Percentiles rank a stretch among this genome's conserved stretches.
These are phyloP conservation scores for Breviolum minutum DNA, from an alignment of 73 alveolate species.

Conservation along the genomic window DNA sequence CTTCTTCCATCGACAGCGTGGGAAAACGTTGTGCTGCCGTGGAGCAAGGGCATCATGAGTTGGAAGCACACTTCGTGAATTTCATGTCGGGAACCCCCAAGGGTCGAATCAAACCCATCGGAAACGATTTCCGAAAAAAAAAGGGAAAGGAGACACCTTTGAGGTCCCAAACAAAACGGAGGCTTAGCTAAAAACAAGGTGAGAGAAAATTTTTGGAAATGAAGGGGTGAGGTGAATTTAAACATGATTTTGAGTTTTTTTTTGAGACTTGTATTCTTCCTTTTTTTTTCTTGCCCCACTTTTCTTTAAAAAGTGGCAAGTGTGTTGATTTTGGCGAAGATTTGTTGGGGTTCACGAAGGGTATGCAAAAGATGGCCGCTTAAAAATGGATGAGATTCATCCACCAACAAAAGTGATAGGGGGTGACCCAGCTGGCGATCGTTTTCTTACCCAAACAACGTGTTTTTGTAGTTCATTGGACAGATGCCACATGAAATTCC, in stretches of 20 bases:
- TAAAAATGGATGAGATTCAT: too few species aligned
- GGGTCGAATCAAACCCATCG: not conserved
- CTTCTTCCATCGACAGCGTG: conserved; percentile 6
- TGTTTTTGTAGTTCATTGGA: too few species aligned
- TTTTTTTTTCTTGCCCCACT: too few species aligned
- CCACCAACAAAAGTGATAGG: too few species aligned
- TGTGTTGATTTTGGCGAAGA: too few species aligned
- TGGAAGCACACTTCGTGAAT: conserved; percentile 4
- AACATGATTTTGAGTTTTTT: not conserved
- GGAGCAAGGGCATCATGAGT: conserved; percentile 28
- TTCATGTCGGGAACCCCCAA: not conserved
- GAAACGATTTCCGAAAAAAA: not conserved
- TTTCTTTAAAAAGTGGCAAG: too few species aligned
- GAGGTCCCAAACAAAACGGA: not conserved
- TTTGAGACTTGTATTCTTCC: not conserved
- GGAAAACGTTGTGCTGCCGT: conserved; percentile 35
- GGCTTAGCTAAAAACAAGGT: not conserved
- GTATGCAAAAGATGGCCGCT: too few species aligned
- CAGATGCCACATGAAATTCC: too few species aligned
- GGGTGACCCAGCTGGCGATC: too few species aligned
- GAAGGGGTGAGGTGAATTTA: not conserved
- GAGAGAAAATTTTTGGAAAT: not conserved
- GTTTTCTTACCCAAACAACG: too few species aligned
- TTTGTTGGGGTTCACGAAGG: too few species aligned
- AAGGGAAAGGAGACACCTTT: not conserved